Evolutionary conservation across 2,329 filamentous ascomycete species (phyloP), one percentile per base, ranked within the genome.

Genomic region (Clathrospora elynae): DNA sequence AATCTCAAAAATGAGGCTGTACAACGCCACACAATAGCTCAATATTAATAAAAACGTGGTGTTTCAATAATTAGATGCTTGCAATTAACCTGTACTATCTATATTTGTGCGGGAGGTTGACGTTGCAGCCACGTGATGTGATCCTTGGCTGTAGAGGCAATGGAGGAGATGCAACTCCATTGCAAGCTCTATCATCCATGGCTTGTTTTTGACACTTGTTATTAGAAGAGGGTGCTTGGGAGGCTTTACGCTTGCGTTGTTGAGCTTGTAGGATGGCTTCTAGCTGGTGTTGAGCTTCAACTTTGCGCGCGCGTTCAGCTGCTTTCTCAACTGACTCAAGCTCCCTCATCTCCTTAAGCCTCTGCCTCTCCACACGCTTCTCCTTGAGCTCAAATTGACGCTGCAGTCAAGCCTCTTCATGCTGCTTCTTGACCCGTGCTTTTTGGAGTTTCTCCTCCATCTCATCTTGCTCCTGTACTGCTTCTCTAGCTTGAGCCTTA

Each of bases 171-270:
- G 4, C 11, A 34, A 13, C 31, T 34, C n/a, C 6, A 23, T 9
- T 8, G 16, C 10, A 2, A 34, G 19, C 18, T 12, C 6, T 3
- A 34, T 5, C 31, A 22, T 6, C 31, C 2, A 12, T 14, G 13
- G 12, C 31, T 7, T 20, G 31, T 34, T 34, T 34, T 22, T 34
- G 23, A 35, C 22, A 23, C 23, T 35, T 35, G 11, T 26, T 19
- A 2, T 7, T 26, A 8, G 6, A n/a, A 6, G 10, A 18, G 10
- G 12, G 3, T 4, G 8, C 34, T 36, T 14, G 11, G 19, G 17
- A 36, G 24, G 16, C 23, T 26, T 14, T 20, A 9, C 34, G 11
- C 24, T 36, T 36, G 5, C 34, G 10, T 14, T 20, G 3, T 29
- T 36, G 24, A 13, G 24, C 10, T 19, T 13, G 7, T 36, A 28